phyloP scores from a whole-genome alignment of 202 grass and related monocot species.

The Schoenoplectus tabernaemontani region DNA sequence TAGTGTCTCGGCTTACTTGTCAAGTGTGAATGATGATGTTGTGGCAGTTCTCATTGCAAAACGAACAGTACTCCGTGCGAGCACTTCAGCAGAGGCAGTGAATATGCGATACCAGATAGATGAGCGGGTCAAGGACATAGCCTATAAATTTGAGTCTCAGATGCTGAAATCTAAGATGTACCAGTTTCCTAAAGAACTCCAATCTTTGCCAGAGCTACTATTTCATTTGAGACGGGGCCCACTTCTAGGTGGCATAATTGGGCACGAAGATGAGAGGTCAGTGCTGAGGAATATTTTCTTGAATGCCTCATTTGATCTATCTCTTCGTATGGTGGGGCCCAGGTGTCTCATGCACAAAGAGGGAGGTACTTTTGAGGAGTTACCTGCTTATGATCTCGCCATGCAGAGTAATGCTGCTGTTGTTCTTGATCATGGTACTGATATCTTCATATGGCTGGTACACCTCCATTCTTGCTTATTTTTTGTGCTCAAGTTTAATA shows the following conservation, averaged over 20 bases:
- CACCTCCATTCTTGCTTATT: background rate
- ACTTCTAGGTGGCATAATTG: constrained; percentile 84
- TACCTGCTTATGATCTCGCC: constrained; percentile 86
- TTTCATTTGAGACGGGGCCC: constrained; percentile 96
- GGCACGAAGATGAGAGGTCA: constrained; percentile 92
- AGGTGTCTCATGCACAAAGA: constrained; percentile 86
- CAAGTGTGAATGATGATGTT: constrained; percentile 63
- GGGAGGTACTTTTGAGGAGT: constrained; percentile 93
- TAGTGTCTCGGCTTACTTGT: constrained; percentile 63
- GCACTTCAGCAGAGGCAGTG: constrained; percentile 49
- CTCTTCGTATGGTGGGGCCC: constrained; percentile 75
- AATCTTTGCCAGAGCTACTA: constrained; percentile 66
- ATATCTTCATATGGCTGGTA: constrained; percentile 99
- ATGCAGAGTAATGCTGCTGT: constrained; percentile 91
- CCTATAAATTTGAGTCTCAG: constrained; percentile 75
- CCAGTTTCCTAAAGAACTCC: constrained; percentile 75
- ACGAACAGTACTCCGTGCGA: constrained; percentile 53
- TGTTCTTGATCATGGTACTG: constrained; percentile 93
- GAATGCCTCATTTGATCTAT: constrained; percentile 80
- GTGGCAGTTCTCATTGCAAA: constrained; percentile 73
- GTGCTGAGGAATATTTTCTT: constrained; percentile 83
- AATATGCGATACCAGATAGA: constrained; percentile 69
- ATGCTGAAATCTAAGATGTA: constrained; percentile 74
- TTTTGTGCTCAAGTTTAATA: background rate
- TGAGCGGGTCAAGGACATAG: constrained; percentile 88